These are phyloP conservation scores for Suillus paluster DNA, from an alignment of 768 basidiomycete species.

Conservation along the genomic window DNA sequence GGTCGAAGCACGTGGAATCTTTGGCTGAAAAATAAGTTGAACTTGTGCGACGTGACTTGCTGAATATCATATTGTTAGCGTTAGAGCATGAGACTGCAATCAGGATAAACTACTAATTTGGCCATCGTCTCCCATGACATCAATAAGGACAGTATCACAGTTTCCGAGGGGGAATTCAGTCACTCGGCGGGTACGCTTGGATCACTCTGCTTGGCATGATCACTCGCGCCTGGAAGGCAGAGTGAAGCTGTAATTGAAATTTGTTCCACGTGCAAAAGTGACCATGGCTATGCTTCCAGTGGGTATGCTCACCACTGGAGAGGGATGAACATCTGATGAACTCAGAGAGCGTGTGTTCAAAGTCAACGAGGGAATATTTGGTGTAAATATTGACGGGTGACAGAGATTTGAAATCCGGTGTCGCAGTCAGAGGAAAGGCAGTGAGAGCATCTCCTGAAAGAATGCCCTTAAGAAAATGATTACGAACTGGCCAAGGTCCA, in stretches of 20 bases:
- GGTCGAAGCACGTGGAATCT: no score
- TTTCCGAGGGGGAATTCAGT: not conserved
- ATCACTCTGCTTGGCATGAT: not conserved
- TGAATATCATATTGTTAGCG: no score
- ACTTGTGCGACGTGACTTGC: no score
- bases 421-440: constrained; percentile 28
- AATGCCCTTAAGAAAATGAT: no score
- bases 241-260: not conserved
- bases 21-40: no score
- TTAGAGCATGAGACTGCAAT: not conserved
- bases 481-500: no score
- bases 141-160: not conserved
- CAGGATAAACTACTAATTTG: not conserved
- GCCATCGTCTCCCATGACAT: not conserved
- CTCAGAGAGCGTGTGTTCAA: constrained; percentile 24
- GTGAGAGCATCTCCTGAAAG: no score
- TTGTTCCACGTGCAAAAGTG: not conserved
- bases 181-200: not conserved
- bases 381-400: constrained; percentile 22
- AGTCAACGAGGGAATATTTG: constrained; percentile 29
- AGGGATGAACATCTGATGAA: constrained; percentile 7
- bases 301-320: not conserved
- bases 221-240: not conserved
- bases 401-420: constrained; percentile 20
- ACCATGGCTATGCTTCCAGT: not conserved